These are phyloP conservation scores for Pythium plurisporium DNA, from an alignment of 352 stramenopile genomes.

Conservation along the genomic window DNA sequence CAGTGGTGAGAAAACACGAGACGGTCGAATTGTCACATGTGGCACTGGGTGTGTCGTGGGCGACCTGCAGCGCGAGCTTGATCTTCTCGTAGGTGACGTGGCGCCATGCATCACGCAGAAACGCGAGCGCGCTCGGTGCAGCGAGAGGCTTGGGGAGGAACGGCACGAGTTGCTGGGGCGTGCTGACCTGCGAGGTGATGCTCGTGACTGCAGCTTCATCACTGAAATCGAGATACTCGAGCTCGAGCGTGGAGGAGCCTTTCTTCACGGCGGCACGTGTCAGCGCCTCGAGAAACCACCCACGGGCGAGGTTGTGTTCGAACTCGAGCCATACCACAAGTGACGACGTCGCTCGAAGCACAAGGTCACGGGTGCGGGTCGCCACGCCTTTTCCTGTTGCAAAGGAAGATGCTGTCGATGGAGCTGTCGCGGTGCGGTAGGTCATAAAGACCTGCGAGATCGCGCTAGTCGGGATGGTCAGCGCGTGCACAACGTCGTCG, in stretches of 20 bases:
- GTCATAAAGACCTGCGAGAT: slow-evolving; percentile 41
- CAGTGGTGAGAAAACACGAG: slow-evolving; percentile 31
- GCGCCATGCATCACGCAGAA: slow-evolving; percentile 34
- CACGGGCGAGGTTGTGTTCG: slow-evolving; percentile 45
- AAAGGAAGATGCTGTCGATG: neutral
- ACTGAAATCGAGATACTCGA: slow-evolving; percentile 39
- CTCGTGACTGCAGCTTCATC: neutral
- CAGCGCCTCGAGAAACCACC: slow-evolving; percentile 40
- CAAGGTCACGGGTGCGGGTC: slow-evolving; percentile 33
- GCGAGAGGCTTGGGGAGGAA: neutral
- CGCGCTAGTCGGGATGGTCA: slow-evolving; percentile 22
- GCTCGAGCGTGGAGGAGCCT: slow-evolving; percentile 18
- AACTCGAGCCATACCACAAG: slow-evolving; percentile 40
- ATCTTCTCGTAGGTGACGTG: slow-evolving; percentile 35
- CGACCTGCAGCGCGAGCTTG: slow-evolving; percentile 37
- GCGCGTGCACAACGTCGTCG: slow-evolving; percentile 28
- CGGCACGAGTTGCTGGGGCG: neutral
- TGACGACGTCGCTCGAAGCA: slow-evolving; percentile 21
- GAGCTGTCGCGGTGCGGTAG: slow-evolving; percentile 21
- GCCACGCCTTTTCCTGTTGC: slow-evolving; percentile 18
- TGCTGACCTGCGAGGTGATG: neutral
- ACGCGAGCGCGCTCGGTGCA: neutral
- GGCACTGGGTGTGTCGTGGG: slow-evolving; percentile 19
- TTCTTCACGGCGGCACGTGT: slow-evolving; percentile 20
- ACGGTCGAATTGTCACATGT: slow-evolving; percentile 20